phyloP scores from a whole-genome alignment of 108 stramenopile species.

The Fragilaria radians region DNA sequence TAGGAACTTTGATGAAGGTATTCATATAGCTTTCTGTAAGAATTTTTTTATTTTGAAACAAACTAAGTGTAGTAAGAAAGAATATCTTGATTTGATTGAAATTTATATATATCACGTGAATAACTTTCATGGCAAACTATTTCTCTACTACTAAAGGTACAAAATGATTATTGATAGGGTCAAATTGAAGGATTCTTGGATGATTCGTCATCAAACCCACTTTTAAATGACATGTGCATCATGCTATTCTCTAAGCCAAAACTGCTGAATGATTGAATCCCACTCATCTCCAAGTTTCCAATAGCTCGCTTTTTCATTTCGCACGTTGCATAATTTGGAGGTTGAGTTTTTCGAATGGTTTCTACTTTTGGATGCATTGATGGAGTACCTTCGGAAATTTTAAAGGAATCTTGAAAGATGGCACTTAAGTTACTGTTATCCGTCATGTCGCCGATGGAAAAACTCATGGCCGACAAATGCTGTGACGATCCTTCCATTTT shows the following conservation, averaged over 20 bases:
- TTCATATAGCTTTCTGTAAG: too few relatives aligned
- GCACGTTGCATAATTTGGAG: conserved; percentile 16
- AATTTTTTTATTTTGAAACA: too few relatives aligned
- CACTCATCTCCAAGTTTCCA: conserved; percentile 6
- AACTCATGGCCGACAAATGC: conserved; percentile 31
- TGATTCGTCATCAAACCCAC: conserved; percentile 6
- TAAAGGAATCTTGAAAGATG: conserved; percentile 35
- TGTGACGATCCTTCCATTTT: conserved; percentile 21
- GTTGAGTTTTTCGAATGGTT: conserved; percentile 12
- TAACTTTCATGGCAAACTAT: too few relatives aligned
- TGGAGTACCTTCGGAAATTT: conserved; percentile 12
- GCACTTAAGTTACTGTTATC: conserved; percentile 35
- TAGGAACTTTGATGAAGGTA: too few relatives aligned
- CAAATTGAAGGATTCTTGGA: too few relatives aligned
- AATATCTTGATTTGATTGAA: too few relatives aligned
- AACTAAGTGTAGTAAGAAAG: too few relatives aligned
- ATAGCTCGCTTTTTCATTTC: conserved; percentile 19
- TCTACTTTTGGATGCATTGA: conserved; percentile 6
- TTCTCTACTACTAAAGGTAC: too few relatives aligned
- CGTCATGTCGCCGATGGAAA: conserved; percentile 34
- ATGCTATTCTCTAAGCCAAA: background rate
- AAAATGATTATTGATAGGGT: too few relatives aligned
- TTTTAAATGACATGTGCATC: conserved; percentile 8
- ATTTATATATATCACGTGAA: too few relatives aligned
- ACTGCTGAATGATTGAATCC: background rate